These are phyloP conservation scores for Phytophthora multivora DNA, from an alignment of 352 stramenopile species.

Conservation along the genomic window DNA sequence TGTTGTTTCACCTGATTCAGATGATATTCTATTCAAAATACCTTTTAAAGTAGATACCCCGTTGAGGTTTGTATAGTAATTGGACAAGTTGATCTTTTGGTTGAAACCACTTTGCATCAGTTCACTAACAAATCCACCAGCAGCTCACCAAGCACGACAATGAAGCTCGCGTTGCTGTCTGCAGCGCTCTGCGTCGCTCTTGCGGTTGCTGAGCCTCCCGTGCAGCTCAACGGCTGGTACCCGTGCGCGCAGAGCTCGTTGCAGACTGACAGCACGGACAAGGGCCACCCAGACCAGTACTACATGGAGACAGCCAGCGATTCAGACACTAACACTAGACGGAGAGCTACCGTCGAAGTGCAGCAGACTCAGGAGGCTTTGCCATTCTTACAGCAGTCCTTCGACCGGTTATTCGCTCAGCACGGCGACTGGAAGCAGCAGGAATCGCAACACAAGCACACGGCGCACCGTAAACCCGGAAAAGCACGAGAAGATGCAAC, in stretches of 20 bases:
- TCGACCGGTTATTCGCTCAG: slow-evolving; percentile 39
- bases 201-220: slow-evolving; percentile 17
- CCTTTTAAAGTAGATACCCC: neutral
- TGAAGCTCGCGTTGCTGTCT: slow-evolving; percentile 4
- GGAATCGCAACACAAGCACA: neutral
- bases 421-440: slow-evolving; percentile 31
- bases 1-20: slow-evolving; percentile 2
- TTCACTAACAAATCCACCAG: slow-evolving; percentile 19
- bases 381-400: slow-evolving; percentile 46
- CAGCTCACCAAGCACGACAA: slow-evolving; percentile 12
- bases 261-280: slow-evolving; percentile 19
- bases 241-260: slow-evolving; percentile 47
- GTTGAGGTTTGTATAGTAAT: neutral
- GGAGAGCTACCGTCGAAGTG: slow-evolving; percentile 12
- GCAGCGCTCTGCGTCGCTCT: neutral
- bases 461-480: neutral
- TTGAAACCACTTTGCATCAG: neutral
- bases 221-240: slow-evolving; percentile 68
- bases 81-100: slow-evolving; percentile 4
- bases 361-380: slow-evolving; percentile 12
- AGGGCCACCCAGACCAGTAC: slow-evolving; percentile 40
- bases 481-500: slow-evolving; percentile 9
- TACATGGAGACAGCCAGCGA: slow-evolving; percentile 39
- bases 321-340: slow-evolving; percentile 1
- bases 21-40: neutral